These are phyloP conservation scores for Citrus mangshanensis DNA, from an alignment of 345 rosid genomes.

Conservation along the genomic window DNA sequence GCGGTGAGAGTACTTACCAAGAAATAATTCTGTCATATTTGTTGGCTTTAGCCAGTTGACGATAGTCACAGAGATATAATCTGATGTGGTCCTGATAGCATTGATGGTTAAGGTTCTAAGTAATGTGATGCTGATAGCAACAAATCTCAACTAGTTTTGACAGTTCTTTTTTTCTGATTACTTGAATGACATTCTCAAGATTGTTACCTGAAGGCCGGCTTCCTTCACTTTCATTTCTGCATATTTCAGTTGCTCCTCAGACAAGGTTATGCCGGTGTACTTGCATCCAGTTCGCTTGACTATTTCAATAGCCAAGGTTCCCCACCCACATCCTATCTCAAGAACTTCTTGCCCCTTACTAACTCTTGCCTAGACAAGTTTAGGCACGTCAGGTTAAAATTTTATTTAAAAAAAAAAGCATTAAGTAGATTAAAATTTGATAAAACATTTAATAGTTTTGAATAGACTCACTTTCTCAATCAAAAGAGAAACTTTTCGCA, in stretches of 20 bases:
- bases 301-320: slow-evolving; percentile 80
- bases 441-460: neutral
- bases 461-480: slow-evolving; percentile 62
- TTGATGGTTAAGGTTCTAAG: neutral
- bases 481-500: slow-evolving; percentile 4
- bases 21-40: slow-evolving; percentile 86
- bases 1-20: slow-evolving; percentile 42
- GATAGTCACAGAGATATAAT: slow-evolving; percentile 75
- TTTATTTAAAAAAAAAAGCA: no score
- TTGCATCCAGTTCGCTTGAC: slow-evolving; percentile 84
- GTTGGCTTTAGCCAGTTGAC: slow-evolving; percentile 47
- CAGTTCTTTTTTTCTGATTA: neutral
- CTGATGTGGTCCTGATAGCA: slow-evolving; percentile 52
- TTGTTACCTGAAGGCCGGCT: slow-evolving; percentile 79
- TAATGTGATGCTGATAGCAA: no score
- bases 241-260: slow-evolving; percentile 67
- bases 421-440: no score
- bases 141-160: no score
- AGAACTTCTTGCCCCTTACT: slow-evolving; percentile 62
- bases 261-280: slow-evolving; percentile 82
- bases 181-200: neutral
- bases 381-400: no score
- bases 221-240: slow-evolving; percentile 72
- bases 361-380: slow-evolving; percentile 51
- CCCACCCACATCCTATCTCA: slow-evolving; percentile 97